Conservation (phyloP, 2,329 filamentous ascomycete genomes). For the Colletotrichum cordylinicola region DNA sequence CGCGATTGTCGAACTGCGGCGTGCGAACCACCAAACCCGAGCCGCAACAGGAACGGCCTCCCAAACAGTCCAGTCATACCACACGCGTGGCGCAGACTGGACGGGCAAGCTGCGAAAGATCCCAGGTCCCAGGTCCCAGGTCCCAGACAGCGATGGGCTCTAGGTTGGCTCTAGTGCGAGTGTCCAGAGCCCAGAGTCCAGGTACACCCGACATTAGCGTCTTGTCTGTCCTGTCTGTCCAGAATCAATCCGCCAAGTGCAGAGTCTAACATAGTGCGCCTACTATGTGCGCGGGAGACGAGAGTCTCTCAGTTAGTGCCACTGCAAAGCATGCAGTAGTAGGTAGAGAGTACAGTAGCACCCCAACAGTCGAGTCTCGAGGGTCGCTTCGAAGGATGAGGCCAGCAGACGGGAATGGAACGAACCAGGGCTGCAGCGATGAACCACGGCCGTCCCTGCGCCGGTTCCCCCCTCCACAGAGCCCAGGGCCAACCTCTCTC, state of each 20-base stretch:
- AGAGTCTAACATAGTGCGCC: background rate
- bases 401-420: background rate
- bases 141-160: background rate
- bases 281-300: background rate
- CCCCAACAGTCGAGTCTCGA: background rate
- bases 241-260: background rate
- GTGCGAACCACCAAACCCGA: conserved; percentile 8
- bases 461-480: background rate
- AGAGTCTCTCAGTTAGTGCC: background rate
- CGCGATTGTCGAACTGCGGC: background rate
- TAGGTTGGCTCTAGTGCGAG: background rate
- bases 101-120: background rate
- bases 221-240: background rate
- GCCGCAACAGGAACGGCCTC: conserved; percentile 11
- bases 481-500: background rate
- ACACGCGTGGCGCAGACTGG: background rate
- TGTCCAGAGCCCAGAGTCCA: background rate
- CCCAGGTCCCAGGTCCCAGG: background rate
- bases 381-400: background rate
- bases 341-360: background rate
- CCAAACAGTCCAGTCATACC: background rate
- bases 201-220: background rate
- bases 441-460: conserved; percentile 10
- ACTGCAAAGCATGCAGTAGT: background rate
- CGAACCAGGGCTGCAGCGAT: conserved; percentile 1